A percentile compares a stretch with the other conserved stretches of the same genome.
These are phyloP conservation scores for Ormosia semicastrata DNA, from an alignment of 306 rosid genomes.

Conservation along the genomic window DNA sequence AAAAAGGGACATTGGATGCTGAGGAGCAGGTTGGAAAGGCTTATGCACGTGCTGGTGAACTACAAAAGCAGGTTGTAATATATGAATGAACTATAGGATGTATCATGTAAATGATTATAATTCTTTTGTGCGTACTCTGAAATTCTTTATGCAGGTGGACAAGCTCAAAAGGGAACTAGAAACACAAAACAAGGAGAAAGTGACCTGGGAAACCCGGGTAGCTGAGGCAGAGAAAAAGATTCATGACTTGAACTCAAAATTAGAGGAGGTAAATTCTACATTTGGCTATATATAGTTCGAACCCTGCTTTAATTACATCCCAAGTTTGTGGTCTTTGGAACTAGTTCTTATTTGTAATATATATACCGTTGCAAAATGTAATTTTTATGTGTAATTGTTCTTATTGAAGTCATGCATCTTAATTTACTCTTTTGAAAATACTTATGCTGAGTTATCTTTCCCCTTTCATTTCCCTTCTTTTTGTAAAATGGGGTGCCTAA, in stretches of 20 bases:
- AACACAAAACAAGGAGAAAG: constrained; percentile 54
- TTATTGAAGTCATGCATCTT: constrained; percentile 4
- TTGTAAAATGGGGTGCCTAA: neutral
- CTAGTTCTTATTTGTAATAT: neutral
- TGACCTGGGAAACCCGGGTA: constrained; percentile 59
- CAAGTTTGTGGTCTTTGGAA: constrained; percentile 1
- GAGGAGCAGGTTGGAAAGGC: constrained; percentile 80
- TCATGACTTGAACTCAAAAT: constrained; percentile 53
- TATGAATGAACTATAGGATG: constrained; percentile 7
- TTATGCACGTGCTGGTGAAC: constrained; percentile 81
- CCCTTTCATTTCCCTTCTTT: neutral
- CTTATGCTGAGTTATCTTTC: neutral
- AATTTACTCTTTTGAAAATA: constrained; percentile 14
- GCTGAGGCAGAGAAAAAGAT: constrained; percentile 59
- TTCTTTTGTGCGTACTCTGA: constrained; percentile 7
- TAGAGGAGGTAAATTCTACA: constrained; percentile 57
- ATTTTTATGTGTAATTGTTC: neutral
- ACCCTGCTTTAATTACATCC: neutral
- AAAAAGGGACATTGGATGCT: constrained; percentile 58
- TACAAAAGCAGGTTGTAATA: constrained; percentile 82
- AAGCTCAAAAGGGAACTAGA: constrained; percentile 58
- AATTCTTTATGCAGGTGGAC: constrained; percentile 54
- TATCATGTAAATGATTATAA: neutral
- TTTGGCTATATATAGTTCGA: neutral
- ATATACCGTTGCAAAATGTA: neutral